Evolutionary conservation across 768 basidiomycete species (phyloP).

Genomic region (Xerocomus spinulosus): DNA sequence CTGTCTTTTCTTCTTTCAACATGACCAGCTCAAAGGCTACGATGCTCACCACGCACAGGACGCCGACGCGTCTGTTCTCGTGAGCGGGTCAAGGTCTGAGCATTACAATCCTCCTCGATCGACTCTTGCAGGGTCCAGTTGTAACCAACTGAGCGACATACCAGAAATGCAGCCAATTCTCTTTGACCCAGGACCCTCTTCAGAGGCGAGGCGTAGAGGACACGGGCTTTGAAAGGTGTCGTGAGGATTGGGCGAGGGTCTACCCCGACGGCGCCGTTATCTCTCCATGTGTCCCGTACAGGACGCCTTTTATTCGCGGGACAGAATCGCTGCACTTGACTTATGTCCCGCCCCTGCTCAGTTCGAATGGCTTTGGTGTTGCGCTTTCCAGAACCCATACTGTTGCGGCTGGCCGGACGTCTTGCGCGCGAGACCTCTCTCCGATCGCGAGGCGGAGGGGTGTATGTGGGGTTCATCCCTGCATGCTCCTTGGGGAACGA

Average conservation of each 20-base stretch:
- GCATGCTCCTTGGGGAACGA: constrained; percentile 14
- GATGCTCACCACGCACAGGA: constrained; percentile 61
- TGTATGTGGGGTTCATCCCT: too few relatives aligned
- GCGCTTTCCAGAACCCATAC: too few relatives aligned
- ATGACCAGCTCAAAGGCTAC: constrained; percentile 32
- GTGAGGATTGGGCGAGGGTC: constrained; percentile 47
- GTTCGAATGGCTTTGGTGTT: too few relatives aligned
- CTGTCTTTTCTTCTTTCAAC: too few relatives aligned
- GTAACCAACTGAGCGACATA: constrained; percentile 58
- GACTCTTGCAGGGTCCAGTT: constrained; percentile 59
- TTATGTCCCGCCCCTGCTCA: too few relatives aligned
- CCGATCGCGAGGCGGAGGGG: too few relatives aligned
- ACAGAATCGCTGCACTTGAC: too few relatives aligned
- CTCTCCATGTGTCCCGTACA: constrained; percentile 13
- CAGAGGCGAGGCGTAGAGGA: constrained; percentile 18
- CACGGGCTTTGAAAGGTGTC: constrained; percentile 46
- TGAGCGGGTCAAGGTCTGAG: constrained; percentile 88
- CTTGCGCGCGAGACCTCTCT: too few relatives aligned
- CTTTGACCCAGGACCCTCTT: constrained; percentile 42
- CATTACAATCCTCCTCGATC: constrained; percentile 58
- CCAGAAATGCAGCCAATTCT: constrained; percentile 51
- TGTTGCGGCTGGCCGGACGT: too few relatives aligned
- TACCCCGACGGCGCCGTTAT: constrained; percentile 1
- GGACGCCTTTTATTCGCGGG: too few relatives aligned
- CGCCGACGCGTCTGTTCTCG: constrained; percentile 32